Evolutionary conservation across 768 basidiomycete species (phyloP).

Genomic region (Rhizopogon vinicolor): DNA sequence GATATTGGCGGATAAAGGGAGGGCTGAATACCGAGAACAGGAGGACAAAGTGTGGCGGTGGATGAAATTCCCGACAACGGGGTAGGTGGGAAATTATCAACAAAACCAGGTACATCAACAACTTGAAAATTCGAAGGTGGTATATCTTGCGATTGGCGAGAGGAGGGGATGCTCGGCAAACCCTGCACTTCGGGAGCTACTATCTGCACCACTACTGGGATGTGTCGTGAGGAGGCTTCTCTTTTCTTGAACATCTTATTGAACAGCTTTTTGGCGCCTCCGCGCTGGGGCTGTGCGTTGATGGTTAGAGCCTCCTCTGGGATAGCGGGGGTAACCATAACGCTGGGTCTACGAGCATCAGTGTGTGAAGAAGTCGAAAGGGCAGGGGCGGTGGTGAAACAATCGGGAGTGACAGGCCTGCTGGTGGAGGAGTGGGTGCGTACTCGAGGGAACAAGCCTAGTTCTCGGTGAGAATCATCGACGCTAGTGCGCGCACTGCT

Average conservation of each 20-base stretch:
- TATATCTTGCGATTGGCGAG: slow-evolving; percentile 14
- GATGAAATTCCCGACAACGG: slow-evolving; percentile 7
- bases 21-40: slow-evolving; percentile 68
- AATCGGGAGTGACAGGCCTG: slow-evolving; percentile 9
- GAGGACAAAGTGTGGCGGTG: slow-evolving; percentile 30
- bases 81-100: slow-evolving; percentile 11
- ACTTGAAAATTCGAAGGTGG: slow-evolving; percentile 5
- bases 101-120: slow-evolving; percentile 3
- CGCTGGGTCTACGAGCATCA: slow-evolving; percentile 5
- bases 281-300: slow-evolving; percentile 22
- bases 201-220: slow-evolving; percentile 19
- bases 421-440: slow-evolving; percentile 1
- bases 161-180: not conserved
- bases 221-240: slow-evolving; percentile 13
- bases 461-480: slow-evolving; percentile 17
- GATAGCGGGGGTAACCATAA: slow-evolving; percentile 13
- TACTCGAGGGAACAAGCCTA: slow-evolving; percentile 7
- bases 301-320: slow-evolving; percentile 10
- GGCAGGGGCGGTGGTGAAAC: slow-evolving; percentile 3
- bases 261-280: slow-evolving; percentile 56
- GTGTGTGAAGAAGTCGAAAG: not conserved
- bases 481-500: slow-evolving; percentile 26
- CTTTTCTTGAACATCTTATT: slow-evolving; percentile 69
- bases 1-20: slow-evolving; percentile 46
- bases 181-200: slow-evolving; percentile 18